Evolutionary conservation across 176 grass and related monocot genomes (phyloP), one percentile per base, ranked within the genome.

Genomic region (Musa troglodytarum): DNA sequence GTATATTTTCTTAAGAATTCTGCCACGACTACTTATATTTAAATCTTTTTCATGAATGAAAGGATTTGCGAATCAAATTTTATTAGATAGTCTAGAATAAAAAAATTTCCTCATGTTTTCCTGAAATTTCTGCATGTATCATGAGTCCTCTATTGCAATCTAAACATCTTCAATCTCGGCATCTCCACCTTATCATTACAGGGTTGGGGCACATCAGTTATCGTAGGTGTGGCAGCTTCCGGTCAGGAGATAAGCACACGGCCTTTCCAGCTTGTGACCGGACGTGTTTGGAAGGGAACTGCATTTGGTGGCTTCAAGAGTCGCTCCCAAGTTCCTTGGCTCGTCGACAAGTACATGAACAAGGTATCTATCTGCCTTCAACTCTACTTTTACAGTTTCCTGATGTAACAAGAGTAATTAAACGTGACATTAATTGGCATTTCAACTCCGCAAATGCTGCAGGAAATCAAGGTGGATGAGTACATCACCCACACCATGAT

Each of bases 381-480:
- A 58, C 11, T 11, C 4, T 1, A 22, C 22, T 29, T 2, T 29
- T 29, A 2, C 28, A 1, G 28, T 29, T 29, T 29, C 28, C 25
- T 29, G 29, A 6, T 43, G 34, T 43, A 43, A 43, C 0, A 43
- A 4, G 34, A 43, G 34, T 43, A 43, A 43, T 43, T 43, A 43
- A 43, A 52, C 17, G 0, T 50, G 23, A n/a, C 10, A 22, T 14
- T 10, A 52, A 11, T 23, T 16, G 9, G n/a, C 69, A 22, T 54
- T 54, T 54, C 0, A 68, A 49, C 12, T 29, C 7, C 20, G 6
- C 2, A 7, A 28, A 16, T 29, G 80, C 62, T 0, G 26, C 86
- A 99, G 90, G 95, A 99, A 85, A 94, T 99, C 80, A 99, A 99
- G 84, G 88, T 99, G 63, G 95, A 99, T 21, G 95, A 99, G 72